These are phyloP conservation scores for Capronia americana DNA, from an alignment of 2,329 filamentous ascomycete species.

Conservation along the genomic window DNA sequence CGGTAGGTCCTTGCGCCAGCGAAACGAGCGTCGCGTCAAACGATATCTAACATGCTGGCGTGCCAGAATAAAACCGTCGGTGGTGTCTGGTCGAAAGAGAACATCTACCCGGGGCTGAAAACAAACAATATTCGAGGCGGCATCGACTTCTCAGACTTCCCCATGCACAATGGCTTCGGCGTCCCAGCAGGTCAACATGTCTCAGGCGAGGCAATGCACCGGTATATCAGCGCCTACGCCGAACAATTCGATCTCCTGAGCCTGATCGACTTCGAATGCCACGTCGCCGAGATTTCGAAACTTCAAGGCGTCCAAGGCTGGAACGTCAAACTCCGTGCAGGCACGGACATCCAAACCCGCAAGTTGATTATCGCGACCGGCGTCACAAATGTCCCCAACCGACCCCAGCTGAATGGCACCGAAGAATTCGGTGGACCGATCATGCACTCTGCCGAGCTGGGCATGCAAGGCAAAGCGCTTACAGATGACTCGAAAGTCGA, in stretches of 20 bases:
- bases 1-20: slow-evolving; percentile 21
- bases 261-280: slow-evolving; percentile 59
- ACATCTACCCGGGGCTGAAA: slow-evolving; percentile 71
- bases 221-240: slow-evolving; percentile 64
- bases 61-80: slow-evolving; percentile 51
- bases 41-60: background rate
- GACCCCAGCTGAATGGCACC: slow-evolving; percentile 57
- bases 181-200: slow-evolving; percentile 63
- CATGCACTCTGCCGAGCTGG: slow-evolving; percentile 60
- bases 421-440: slow-evolving; percentile 56
- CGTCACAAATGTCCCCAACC: slow-evolving; percentile 58
- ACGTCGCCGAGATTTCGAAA: slow-evolving; percentile 58
- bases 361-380: slow-evolving; percentile 64
- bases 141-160: slow-evolving; percentile 76
- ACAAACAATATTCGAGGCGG: slow-evolving; percentile 76
- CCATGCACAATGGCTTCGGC: slow-evolving; percentile 66
- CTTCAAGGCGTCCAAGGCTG: slow-evolving; percentile 51
- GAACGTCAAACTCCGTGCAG: slow-evolving; percentile 46
- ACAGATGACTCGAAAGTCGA: slow-evolving; percentile 51
- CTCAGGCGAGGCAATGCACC: slow-evolving; percentile 61
- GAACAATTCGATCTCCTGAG: slow-evolving; percentile 59
- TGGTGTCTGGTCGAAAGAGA: slow-evolving; percentile 72
- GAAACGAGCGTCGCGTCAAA: background rate
- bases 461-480: slow-evolving; percentile 50
- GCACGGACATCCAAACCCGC: slow-evolving; percentile 43